Conservation (phyloP, 768 basidiomycete species). For the Lactifluus rugatus region DNA sequence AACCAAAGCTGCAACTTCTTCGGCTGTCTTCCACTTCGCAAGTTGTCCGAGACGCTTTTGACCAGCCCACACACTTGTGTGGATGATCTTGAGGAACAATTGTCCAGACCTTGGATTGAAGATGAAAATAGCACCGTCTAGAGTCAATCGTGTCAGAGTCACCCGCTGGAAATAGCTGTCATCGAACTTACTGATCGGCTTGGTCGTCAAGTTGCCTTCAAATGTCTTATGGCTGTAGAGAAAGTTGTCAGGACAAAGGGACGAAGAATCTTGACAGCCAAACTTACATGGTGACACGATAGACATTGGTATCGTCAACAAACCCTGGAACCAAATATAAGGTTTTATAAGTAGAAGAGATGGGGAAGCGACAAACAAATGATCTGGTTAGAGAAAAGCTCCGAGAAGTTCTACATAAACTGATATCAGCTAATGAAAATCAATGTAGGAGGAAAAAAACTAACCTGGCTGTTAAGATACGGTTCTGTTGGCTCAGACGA, state of each 20-base stretch:
- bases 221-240: conserved; percentile 85
- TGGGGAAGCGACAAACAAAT: conserved; percentile 49
- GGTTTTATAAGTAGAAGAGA: not conserved
- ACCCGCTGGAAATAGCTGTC: not conserved
- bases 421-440: conserved; percentile 3
- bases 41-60: conserved; percentile 99
- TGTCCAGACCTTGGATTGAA: conserved; percentile 99
- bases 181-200: conserved; percentile 77
- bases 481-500: conserved; percentile 99
- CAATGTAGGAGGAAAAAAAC: conserved; percentile 6
- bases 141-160: conserved; percentile 10
- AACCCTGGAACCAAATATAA: conserved; percentile 52
- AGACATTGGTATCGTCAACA: conserved; percentile 99
- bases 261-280: not conserved
- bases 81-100: conserved; percentile 97
- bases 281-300: conserved; percentile 84
- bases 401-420: conserved; percentile 65
- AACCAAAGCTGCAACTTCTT: conserved; percentile 97
- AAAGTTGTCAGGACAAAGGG: conserved; percentile 17
- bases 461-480: conserved; percentile 92
- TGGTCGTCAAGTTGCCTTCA: conserved; percentile 98
- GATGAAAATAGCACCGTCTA: conserved; percentile 94
- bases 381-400: conserved; percentile 96
- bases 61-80: conserved; percentile 99
- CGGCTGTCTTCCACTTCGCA: conserved; percentile 99